phyloP scores from a whole-genome alignment of 192 early-diverging fungal species.

The Umbelopsis isabellina region DNA sequence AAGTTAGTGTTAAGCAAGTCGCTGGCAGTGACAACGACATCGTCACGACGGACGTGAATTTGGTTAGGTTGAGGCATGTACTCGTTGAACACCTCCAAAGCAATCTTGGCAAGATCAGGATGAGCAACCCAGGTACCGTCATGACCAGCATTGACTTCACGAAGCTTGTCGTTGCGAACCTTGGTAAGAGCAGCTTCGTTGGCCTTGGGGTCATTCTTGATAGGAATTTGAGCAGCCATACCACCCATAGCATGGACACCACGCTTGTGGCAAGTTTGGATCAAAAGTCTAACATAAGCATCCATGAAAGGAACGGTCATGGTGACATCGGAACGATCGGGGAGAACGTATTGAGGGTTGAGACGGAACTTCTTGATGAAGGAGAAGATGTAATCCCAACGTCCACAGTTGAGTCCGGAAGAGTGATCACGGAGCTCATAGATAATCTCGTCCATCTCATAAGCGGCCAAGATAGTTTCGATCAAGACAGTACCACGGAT shows the following conservation, averaged over 20 bases:
- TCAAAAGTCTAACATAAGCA: constrained; percentile 94
- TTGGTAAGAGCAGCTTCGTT: constrained; percentile 92
- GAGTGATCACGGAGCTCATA: constrained; percentile 99
- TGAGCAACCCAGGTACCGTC: constrained; percentile 98
- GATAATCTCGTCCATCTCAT: constrained; percentile 99
- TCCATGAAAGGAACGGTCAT: constrained; percentile 99
- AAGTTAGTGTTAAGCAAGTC: constrained; percentile 85
- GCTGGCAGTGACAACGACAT: constrained; percentile 79
- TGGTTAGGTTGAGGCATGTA: constrained; percentile 98
- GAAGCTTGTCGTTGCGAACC: constrained; percentile 93
- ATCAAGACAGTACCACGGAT: constrained; percentile 97
- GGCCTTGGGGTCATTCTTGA: constrained; percentile 89
- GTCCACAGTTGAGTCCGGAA: constrained; percentile 97
- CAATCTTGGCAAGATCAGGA: constrained; percentile 92
- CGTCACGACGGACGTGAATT: constrained; percentile 89
- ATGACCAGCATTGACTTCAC: constrained; percentile 95
- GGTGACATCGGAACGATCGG: constrained; percentile 87
- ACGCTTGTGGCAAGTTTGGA: constrained; percentile 98
- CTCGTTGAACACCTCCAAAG: constrained; percentile 87
- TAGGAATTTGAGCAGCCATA: constrained; percentile 99
- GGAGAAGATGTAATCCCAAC: constrained; percentile 99
- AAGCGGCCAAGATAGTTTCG: constrained; percentile 95
- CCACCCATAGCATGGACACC: constrained; percentile 99
- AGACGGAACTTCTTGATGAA: constrained; percentile 97
- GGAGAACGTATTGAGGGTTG: constrained; percentile 84